phyloP scores from a whole-genome alignment of 2,329 filamentous ascomycete genomes.

The Diaporthe sp. region DNA sequence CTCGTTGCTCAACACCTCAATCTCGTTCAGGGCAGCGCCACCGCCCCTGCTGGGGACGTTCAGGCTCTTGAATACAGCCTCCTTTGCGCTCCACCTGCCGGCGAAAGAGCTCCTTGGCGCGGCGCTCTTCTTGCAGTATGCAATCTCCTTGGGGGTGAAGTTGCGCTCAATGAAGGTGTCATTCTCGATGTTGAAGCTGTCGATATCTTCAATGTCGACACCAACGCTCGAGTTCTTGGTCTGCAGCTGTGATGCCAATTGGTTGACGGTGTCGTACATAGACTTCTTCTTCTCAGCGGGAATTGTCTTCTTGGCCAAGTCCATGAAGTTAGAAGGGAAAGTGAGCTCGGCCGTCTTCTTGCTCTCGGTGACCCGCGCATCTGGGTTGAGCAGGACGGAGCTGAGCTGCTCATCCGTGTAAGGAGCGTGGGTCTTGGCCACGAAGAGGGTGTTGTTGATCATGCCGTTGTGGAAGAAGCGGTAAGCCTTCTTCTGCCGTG shows the following conservation, averaged over 20 bases:
- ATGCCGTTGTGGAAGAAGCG: slow-evolving; percentile 98
- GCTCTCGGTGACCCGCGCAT: slow-evolving; percentile 85
- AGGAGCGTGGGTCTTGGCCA: slow-evolving; percentile 91
- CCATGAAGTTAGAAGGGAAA: slow-evolving; percentile 78
- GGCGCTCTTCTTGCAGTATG: slow-evolving; percentile 85
- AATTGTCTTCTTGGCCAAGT: slow-evolving; percentile 68
- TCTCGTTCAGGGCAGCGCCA: slow-evolving; percentile 91
- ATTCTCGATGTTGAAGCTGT: slow-evolving; percentile 91
- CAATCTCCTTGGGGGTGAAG: slow-evolving; percentile 87
- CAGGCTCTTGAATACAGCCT: slow-evolving; percentile 97
- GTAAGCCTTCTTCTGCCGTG: slow-evolving; percentile 98
- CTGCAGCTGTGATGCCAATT: slow-evolving; percentile 75
- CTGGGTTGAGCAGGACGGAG: slow-evolving; percentile 92
- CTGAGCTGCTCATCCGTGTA: slow-evolving; percentile 90
- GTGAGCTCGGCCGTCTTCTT: slow-evolving; percentile 86
- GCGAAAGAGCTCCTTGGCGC: slow-evolving; percentile 92
- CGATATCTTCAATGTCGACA: slow-evolving; percentile 92
- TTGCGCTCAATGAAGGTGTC: slow-evolving; percentile 95
- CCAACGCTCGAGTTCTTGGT: slow-evolving; percentile 83
- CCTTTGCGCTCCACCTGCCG: slow-evolving; percentile 96
- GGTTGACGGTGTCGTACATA: slow-evolving; percentile 82
- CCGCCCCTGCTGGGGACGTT: slow-evolving; percentile 89
- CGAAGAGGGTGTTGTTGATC: slow-evolving; percentile 98
- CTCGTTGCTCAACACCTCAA: slow-evolving; percentile 88
- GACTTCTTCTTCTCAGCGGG: slow-evolving; percentile 65